Base-by-base conservation (phyloP, 208 protist genomes). In the Leishmania turanica region DNA sequence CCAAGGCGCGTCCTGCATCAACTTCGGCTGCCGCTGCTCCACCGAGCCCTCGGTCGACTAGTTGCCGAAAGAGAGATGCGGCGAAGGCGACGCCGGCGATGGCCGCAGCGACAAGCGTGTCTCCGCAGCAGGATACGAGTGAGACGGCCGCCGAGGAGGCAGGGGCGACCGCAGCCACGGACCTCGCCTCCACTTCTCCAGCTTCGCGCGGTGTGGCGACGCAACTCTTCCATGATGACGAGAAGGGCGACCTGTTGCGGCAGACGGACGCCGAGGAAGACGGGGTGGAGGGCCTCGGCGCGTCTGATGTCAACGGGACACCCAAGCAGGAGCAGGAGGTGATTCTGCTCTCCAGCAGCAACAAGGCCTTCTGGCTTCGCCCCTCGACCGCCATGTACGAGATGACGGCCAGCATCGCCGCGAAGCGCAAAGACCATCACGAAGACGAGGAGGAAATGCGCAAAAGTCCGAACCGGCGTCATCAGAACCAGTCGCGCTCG, bases 361-460 rank as follows among this genome's bases (percentile, higher is more conserved):
- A 81, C 34, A 84, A 53, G 1, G 84, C 87, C 37, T 93, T 93
- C 79, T 93, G 90, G 90, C 47, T 93, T 17, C 85, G 90, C 17
- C 90, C 90, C 21, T 78, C 81, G 42, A 89, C 84, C n/a, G 88
- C 90, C 37, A 80, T 89, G 74, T 93, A 90, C 76, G 90, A 88
- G 75, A 90, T 89, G 90, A 93, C 90, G 31, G 87, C 85, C 21
- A 93, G 90, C 83, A 93, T 91, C 66, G 87, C 86, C 11, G 90
- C 90, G 9, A 93, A 93, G 77, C 88, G 88, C 69, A 87, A 81
- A 40, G 82, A 87, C 58, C 49, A 80, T 60, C 68, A 51, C 51
- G 78, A 75, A 51, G 49, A 58, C 11, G 73, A 83, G 15, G 73
- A 77, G 73, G 68, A 51, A 9, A 75, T 64, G 11, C 74, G 53